phyloP scores from a whole-genome alignment of 805 yeast species.

The Sungouiozyma intestinalis region DNA sequence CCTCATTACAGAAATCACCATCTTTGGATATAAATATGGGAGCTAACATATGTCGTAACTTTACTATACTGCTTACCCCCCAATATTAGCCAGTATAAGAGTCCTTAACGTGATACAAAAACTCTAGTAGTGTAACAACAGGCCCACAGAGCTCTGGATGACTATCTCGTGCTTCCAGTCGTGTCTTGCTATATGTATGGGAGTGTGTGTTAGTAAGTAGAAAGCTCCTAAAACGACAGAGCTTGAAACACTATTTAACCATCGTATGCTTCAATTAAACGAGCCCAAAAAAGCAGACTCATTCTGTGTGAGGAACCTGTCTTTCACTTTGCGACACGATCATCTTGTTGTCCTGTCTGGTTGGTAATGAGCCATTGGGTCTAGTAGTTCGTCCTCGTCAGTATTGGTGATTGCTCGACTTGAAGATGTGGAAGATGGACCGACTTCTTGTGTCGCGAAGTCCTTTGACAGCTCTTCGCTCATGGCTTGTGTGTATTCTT shows the following conservation, averaged over 20 bases:
- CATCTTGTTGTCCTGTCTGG: not conserved
- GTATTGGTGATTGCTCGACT: not conserved
- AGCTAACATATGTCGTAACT: slow-evolving; percentile 10
- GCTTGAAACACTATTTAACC: not conserved
- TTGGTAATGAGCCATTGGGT: not conserved
- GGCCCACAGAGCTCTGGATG: not conserved
- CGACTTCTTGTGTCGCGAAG: not conserved
- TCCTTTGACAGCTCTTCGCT: slow-evolving; percentile 27
- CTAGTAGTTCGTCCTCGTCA: not conserved
- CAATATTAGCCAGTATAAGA: too few species aligned
- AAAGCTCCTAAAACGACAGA: not conserved
- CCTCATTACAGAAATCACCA: slow-evolving; percentile 48
- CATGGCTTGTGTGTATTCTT: slow-evolving; percentile 35
- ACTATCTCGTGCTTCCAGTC: not conserved
- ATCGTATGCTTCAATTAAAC: too few species aligned
- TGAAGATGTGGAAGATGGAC: not conserved
- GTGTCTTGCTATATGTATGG: not conserved
- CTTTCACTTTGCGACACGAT: too few species aligned
- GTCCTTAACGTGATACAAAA: not conserved
- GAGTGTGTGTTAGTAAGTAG: not conserved
- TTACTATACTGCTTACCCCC: slow-evolving; percentile 10
- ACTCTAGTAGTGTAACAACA: not conserved
- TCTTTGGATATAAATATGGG: slow-evolving; percentile 26
- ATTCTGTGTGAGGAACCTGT: too few species aligned
- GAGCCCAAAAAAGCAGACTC: too few species aligned